phyloP scores from a whole-genome alignment of 2,329 filamentous ascomycete species.

The Capronia americana region DNA sequence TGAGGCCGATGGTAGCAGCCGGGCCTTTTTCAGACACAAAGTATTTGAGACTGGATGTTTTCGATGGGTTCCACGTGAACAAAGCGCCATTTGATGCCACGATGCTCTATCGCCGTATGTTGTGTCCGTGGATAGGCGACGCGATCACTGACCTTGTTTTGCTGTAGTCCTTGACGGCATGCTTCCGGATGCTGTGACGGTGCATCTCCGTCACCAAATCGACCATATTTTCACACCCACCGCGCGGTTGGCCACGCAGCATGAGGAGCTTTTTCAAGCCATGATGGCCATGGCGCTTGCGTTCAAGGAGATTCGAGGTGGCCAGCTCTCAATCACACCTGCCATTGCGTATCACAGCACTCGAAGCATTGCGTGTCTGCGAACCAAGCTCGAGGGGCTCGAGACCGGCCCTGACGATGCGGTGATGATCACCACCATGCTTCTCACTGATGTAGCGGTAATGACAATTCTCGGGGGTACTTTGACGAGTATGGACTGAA shows the following conservation, averaged over 20 bases:
- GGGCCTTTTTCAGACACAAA: background rate
- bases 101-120: background rate
- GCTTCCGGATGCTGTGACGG: background rate
- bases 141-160: background rate
- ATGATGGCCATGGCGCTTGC: constrained; percentile 13
- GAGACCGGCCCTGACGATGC: constrained; percentile 21
- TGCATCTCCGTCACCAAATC: background rate
- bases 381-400: constrained; percentile 4
- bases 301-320: background rate
- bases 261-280: constrained; percentile 17
- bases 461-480: background rate
- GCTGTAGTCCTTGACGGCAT: background rate
- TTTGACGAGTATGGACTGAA: background rate
- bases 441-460: constrained; percentile 16
- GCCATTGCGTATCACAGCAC: constrained; percentile 7
- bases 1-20: background rate
- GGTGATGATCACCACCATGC: constrained; percentile 13
- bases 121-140: background rate
- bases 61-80: background rate
- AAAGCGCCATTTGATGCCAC: constrained; percentile 3
- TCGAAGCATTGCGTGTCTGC: constrained; percentile 7
- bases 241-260: constrained; percentile 3
- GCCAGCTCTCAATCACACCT: constrained; percentile 3
- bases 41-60: background rate
- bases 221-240: background rate